Conservation (phyloP, 257 asterid species). For the Primulina tabacum region DNA sequence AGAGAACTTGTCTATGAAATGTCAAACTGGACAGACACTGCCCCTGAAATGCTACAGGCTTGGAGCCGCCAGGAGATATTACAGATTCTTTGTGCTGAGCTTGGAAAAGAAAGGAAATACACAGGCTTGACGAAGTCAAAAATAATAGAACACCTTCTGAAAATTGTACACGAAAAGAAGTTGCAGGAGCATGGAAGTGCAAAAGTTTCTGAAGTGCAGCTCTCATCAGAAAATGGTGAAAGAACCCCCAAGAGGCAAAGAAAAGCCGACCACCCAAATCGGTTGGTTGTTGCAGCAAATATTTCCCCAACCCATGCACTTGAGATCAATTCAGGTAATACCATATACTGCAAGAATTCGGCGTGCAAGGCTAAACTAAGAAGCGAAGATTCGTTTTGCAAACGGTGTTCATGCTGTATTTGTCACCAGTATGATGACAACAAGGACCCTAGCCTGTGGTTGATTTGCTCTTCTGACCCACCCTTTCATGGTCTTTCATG, state of each 20-base stretch:
- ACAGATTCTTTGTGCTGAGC: constrained; percentile 69
- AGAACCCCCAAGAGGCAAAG: constrained; percentile 52
- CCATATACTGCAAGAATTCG: constrained; percentile 51
- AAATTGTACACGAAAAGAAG: constrained; percentile 44
- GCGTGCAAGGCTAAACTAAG: constrained; percentile 71
- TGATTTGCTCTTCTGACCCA: constrained; percentile 60
- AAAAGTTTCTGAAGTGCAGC: constrained; percentile 25
- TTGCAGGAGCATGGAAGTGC: constrained; percentile 27
- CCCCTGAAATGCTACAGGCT: constrained; percentile 51
- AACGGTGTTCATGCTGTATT: constrained; percentile 78
- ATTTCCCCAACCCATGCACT: constrained; percentile 17
- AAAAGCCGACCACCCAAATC: constrained; percentile 38
- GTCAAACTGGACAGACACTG: constrained; percentile 60
- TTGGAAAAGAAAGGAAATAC: constrained; percentile 65
- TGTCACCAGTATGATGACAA: constrained; percentile 75
- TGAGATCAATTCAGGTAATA: constrained; percentile 27
- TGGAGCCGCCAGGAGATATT: constrained; percentile 68
- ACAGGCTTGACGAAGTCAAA: constrained; percentile 60
- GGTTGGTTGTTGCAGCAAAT: constrained; percentile 21
- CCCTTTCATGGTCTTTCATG: constrained; percentile 54
- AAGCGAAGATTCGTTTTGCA: constrained; percentile 56
- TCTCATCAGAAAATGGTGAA: constrained; percentile 37
- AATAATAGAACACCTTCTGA: constrained; percentile 62
- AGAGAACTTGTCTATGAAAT: constrained; percentile 59
- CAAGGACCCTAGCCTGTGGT: constrained; percentile 85